Evolutionary conservation across 73 alveolate species (phyloP), one percentile per base, ranked within the genome.

Genomic region (Symbiodinium pilosum): DNA sequence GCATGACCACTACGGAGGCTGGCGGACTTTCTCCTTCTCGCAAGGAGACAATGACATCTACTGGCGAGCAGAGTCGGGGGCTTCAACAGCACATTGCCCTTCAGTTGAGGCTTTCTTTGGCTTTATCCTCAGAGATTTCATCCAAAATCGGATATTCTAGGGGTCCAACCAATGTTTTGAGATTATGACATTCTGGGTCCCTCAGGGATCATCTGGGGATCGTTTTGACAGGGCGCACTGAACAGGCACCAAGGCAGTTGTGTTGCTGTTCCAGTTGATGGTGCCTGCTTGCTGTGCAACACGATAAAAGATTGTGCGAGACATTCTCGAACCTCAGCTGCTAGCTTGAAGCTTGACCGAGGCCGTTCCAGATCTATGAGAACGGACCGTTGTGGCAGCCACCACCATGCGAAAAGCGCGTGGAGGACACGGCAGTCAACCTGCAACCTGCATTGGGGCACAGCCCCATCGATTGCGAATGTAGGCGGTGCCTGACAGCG

Each of bases 361-460:
- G 95, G 95, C 95, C 95, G 2, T 88, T 88, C 44, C 95, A 88
- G 86, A 88, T 88, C 86, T 88, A 88, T 26, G 95, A 88, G 71
- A 88, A 88, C 42, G 95, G 95, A 2, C 95, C 95, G 34, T 30
- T 88, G 44, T 88, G 95, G 95, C 95, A 88, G 87, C 95, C 95
- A 34, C 95, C 95, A 26, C 87, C 95, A 41, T 88, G 95, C 71
- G 95, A 88, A 42, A 88, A 88, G 87, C 95, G 95, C 32, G 86
- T 64, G 43, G 95, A 88, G 95, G 95, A 88, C 43, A 8, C n/a
- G n/a, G n/a, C n/a, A n/a, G n/a, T n/a, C n/a, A n/a, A n/a, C n/a
- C n/a, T n/a, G n/a, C n/a, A n/a, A n/a, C n/a, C n/a, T n/a, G n/a
- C n/a, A n/a, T n/a, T n/a, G n/a, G n/a, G n/a, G n/a, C n/a, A n/a